Percentiles rank a stretch among this genome's conserved stretches.
These are phyloP conservation scores for Ensete ventricosum DNA, from an alignment of 176 grass and related monocot genomes.

Conservation along the genomic window DNA sequence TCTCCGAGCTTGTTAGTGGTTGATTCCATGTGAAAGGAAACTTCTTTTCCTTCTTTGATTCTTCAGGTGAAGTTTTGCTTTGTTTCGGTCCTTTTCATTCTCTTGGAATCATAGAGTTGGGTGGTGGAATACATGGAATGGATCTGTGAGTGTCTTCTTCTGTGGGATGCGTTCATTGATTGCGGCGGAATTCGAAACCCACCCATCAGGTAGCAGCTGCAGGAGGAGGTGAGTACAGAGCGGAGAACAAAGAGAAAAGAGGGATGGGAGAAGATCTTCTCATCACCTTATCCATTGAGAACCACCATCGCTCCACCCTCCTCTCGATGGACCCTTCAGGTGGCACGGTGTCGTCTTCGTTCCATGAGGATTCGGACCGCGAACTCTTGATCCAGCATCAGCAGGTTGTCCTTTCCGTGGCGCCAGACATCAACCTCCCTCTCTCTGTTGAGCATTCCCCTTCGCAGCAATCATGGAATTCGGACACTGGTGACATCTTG, in stretches of 20 bases:
- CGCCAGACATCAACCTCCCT: slow-evolving; percentile 85
- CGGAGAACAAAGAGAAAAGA: slow-evolving; percentile 9
- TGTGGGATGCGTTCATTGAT: slow-evolving; percentile 91
- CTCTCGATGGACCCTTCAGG: slow-evolving; percentile 87
- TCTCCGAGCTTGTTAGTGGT: background rate
- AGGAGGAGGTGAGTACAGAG: slow-evolving; percentile 7
- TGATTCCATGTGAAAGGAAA: background rate
- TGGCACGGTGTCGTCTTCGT: slow-evolving; percentile 21
- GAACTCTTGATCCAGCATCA: slow-evolving; percentile 18
- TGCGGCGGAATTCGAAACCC: slow-evolving; percentile 72
- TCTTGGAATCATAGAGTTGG: slow-evolving; percentile 21
- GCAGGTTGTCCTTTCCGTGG: slow-evolving; percentile 37
- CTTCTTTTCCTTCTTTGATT: background rate
- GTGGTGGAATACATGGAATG: slow-evolving; percentile 81
- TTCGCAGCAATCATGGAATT: slow-evolving; percentile 22
- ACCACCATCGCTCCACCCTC: slow-evolving; percentile 1
- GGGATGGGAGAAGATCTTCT: slow-evolving; percentile 32
- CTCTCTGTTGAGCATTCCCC: slow-evolving; percentile 11
- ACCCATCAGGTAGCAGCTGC: slow-evolving; percentile 61
- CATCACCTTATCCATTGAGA: too few species aligned
- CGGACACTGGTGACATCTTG: slow-evolving; percentile 54
- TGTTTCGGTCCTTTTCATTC: background rate
- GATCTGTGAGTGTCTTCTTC: slow-evolving; percentile 39
- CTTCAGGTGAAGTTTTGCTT: slow-evolving; percentile 1
- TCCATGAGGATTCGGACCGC: background rate